Base-by-base conservation (phyloP, 768 basidiomycete species). In the Mrakia hoshinonis region DNA sequence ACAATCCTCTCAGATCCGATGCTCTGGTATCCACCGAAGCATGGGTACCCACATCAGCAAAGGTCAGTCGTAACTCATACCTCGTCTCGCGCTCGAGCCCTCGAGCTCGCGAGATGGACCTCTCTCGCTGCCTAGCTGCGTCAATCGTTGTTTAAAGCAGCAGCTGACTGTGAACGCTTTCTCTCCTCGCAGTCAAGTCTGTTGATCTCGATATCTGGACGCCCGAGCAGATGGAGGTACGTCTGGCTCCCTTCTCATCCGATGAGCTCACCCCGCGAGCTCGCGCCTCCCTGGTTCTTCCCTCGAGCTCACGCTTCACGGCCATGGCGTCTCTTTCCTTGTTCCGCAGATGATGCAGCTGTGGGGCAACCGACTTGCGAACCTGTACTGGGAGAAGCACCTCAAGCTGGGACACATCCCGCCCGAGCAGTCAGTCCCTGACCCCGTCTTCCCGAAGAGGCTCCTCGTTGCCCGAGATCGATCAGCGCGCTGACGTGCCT, bases 11-110 rank as follows among this genome's bases (percentile, higher is more conserved):
- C 62, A 66, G 64, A 72, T 99, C 74, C 87, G 95, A 71, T 99
- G 95, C 81, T 97, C 94, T 18, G 95, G 95, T 36, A 90, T 97
- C 70, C 95, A 99, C 80, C 88, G 95, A 52, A 89, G 91, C 49
- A 93, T 99, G 92, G 95, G 95, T 72, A 97, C 95, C 0, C 95
- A 99, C 80, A 96, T 98, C 79, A 91, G 90, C 81, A 91, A 89
- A 78, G 78, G 79, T 79, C 10, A 60, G 39, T 54, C 9, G 15
- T 9, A 58, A 10, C 18, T 43, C 34, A 3, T 6, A 20, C 66
- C 38, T 46, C 18, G 11, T 3, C n/a, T 55, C 31, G 24, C 54
- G 54, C 26, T 58, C 12, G 29, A 22, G 58, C 5, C 10, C 22
- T 22, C 15, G 34, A 38, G 58, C 18, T 9, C 13, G 31, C 31